A percentile compares a stretch with the other conserved stretches of the same genome.
Conservation (phyloP, 1,284 basidiomycete species). For the Microbotryum intermedium region DNA sequence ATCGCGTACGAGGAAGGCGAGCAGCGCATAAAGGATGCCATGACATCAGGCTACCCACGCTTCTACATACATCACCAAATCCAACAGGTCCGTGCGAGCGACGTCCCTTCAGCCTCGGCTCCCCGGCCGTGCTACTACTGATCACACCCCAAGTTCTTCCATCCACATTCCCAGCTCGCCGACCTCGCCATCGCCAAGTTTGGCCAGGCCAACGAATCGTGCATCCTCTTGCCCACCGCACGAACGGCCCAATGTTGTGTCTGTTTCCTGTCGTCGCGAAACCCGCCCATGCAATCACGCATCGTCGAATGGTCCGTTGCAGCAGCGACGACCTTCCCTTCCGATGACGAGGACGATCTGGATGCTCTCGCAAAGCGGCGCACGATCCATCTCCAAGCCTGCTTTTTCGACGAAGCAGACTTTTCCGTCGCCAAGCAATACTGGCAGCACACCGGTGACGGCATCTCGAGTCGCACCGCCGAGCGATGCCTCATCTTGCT, state of each 20-base stretch:
- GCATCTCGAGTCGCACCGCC: slow-evolving; percentile 79
- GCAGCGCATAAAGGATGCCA: slow-evolving; percentile 66
- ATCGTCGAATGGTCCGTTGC: slow-evolving; percentile 61
- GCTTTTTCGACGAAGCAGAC: slow-evolving; percentile 60
- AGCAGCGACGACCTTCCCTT: slow-evolving; percentile 36
- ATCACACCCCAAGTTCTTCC: background rate
- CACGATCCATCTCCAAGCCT: slow-evolving; percentile 62
- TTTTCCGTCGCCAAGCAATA: slow-evolving; percentile 75
- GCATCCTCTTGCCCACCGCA: slow-evolving; percentile 68
- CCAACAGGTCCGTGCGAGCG: slow-evolving; percentile 56
- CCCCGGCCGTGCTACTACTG: too few species aligned
- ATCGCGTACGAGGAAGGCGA: slow-evolving; percentile 90
- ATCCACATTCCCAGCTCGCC: slow-evolving; percentile 54
- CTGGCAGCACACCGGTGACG: slow-evolving; percentile 91
- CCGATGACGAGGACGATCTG: slow-evolving; percentile 32
- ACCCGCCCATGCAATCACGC: slow-evolving; percentile 49
- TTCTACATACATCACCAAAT: slow-evolving; percentile 91
- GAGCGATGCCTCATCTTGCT: slow-evolving; percentile 70
- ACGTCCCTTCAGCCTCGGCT: background rate
- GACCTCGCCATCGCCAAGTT: slow-evolving; percentile 67
- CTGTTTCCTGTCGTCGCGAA: slow-evolving; percentile 56
- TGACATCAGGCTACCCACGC: slow-evolving; percentile 92
- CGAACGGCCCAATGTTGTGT: slow-evolving; percentile 64
- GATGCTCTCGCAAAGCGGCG: slow-evolving; percentile 27
- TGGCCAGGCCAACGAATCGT: slow-evolving; percentile 57